Evolutionary conservation across 1,139 yeast species (phyloP), one percentile per base, ranked within the genome.

Genomic region (Suzukiozyma palmioleophila): DNA sequence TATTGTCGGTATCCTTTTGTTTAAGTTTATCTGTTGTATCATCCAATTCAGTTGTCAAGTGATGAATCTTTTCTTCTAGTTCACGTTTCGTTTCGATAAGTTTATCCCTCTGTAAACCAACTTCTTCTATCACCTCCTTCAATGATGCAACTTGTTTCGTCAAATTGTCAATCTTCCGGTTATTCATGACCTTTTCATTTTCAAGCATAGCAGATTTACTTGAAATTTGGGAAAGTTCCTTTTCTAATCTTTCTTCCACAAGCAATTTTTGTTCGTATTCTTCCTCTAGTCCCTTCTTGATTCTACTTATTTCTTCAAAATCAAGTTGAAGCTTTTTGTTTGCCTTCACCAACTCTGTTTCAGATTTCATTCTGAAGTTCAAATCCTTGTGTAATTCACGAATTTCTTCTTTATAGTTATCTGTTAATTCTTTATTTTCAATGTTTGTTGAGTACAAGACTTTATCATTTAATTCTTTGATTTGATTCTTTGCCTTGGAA

Each of bases 321-420:
- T 83, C 84, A 47, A 81, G 73, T 36, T 76, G 77, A 29, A 81
- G 59, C 36, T 77, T 76, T 40, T 84, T 80, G 48, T 81, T 70
- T 39, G 79, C 83, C 50, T 81, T 84, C 41, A 80, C 77, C 39
- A 84, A 59, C 26, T 75, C 77, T 0, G 87, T 77, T 60, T 84
- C 92, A 32, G 68, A 71, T 49, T 79, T 78, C 59, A 81, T 69
- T 47, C 75, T 73, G 47, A 72, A 73, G 29, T 70, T 67, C 32
- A 87, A 59, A 37, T 84, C 87, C 26, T 70, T 69, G 43, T 78
- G 77, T 44, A 87, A 61, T 33, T 69, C 64, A 39, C 76, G 70
- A 43, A 87, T 72, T 51, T 86, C 89, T 26, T 70, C 72, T 39
- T 75, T 75, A 43, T 71, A 72, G 44, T 66, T 72, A 38, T 72